Base-by-base conservation (phyloP, 495 filamentous ascomycete genomes). In the Lophiostoma macrostomum region DNA sequence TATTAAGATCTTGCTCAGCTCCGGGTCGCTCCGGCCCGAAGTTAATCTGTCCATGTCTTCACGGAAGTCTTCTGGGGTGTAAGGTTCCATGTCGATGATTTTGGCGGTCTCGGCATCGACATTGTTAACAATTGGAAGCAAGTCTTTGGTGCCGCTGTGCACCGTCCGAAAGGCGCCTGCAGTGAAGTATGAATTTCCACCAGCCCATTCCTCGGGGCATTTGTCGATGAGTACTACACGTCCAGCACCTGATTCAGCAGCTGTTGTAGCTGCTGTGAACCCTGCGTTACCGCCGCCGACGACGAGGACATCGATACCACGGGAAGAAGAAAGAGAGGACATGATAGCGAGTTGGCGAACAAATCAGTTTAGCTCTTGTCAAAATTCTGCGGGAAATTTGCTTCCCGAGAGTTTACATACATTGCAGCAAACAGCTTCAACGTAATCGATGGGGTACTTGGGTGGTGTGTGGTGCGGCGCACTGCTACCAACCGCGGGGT, bases 201-300 rank as follows among this genome's bases (percentile, higher is more conserved):
- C 80, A 0, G 76, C 76, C 72, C 77, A 80, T 2, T 69, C 52
- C 27, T 67, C 41, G 4, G 78, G 78, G 37, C 70, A 72, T 64
- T 77, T 79, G 51, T 82, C 80, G 31, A 82, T 70, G 5, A 83
- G 62, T 12, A 78, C 45, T 13, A 80, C 69, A 2, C 58, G 29
- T 8, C 42, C 36, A 10, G 68, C 68, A 23, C 69, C 68, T 44
- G 55, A 28, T 51, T 77, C 64, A 2, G 63, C 64, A 8, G 79
- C 78, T 1, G 77, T 72, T 5, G 72, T 57, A 23, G 78, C 80
- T 10, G 80, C 74, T 11, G 66, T 75, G 67, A 83, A 77, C 23
- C 80, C 81, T 13, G 80, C 81, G 58, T 82, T 82, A 19, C 80
- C 81, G 34, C 71, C 64, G 50, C 80, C 80, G 44, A 81, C 61